Conservation (phyloP, 225 moss, liverwort and hornwort species). For the Polytrichum commune region DNA sequence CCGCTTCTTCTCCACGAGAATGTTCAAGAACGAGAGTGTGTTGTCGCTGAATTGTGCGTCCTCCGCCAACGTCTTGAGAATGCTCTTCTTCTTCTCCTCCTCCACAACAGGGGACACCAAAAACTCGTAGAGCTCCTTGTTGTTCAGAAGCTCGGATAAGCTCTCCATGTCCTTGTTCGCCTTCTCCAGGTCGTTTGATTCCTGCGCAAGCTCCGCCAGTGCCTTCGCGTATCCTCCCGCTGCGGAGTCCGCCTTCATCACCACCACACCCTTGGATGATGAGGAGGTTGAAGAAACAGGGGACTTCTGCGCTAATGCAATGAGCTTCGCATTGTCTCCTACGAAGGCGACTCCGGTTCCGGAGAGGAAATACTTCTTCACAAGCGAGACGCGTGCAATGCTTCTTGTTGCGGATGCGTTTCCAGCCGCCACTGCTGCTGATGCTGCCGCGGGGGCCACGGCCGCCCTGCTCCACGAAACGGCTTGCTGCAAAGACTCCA, state of each 20-base stretch:
- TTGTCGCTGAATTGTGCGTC: constrained; percentile 68
- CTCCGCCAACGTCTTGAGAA: constrained; percentile 76
- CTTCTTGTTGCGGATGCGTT: background rate
- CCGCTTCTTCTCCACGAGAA: constrained; percentile 85
- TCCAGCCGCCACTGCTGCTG: constrained; percentile 10
- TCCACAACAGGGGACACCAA: constrained; percentile 68
- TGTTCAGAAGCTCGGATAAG: constrained; percentile 66
- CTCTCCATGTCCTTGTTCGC: constrained; percentile 71
- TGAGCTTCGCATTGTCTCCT: constrained; percentile 24
- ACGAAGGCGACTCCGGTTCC: constrained; percentile 29
- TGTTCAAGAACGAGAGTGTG: constrained; percentile 68
- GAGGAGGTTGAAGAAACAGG: background rate
- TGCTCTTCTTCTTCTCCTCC: constrained; percentile 91
- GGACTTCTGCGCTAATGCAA: constrained; percentile 16
- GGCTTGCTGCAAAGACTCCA: constrained; percentile 44
- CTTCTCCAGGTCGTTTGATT: constrained; percentile 51
- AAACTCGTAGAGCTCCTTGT: constrained; percentile 77
- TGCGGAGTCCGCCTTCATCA: constrained; percentile 56
- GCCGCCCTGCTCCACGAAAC: constrained; percentile 14
- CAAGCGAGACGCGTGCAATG: constrained; percentile 28
- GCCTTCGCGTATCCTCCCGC: constrained; percentile 78
- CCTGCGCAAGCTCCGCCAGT: constrained; percentile 76
- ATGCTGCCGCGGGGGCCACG: constrained; percentile 10
- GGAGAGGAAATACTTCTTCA: constrained; percentile 31
- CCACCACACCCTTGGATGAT: constrained; percentile 51